Evolutionary conservation across 2,329 filamentous ascomycete genomes (phyloP).

Genomic region (Nakataea oryzae): DNA sequence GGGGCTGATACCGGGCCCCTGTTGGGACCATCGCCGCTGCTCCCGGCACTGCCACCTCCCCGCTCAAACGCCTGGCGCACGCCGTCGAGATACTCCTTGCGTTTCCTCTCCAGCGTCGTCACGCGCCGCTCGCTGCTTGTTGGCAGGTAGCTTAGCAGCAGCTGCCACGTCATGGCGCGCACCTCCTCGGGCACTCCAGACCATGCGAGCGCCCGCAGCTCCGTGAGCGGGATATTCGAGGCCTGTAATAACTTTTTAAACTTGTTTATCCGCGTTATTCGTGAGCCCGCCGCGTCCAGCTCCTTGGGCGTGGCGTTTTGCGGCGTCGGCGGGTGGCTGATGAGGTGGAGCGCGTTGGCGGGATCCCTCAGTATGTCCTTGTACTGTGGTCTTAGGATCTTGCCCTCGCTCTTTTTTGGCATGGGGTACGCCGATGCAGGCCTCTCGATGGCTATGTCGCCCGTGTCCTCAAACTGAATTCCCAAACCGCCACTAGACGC

Average conservation of each 20-base stretch:
- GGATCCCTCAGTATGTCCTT: slow-evolving; percentile 88
- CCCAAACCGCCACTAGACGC: slow-evolving; percentile 9
- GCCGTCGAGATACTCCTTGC: slow-evolving; percentile 92
- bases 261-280: slow-evolving; percentile 92
- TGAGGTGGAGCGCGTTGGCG: slow-evolving; percentile 88
- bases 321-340: slow-evolving; percentile 71
- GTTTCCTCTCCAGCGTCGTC: slow-evolving; percentile 81
- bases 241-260: slow-evolving; percentile 94
- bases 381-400: slow-evolving; percentile 93
- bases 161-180: slow-evolving; percentile 97
- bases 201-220: slow-evolving; percentile 82
- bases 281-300: slow-evolving; percentile 72
- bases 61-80: slow-evolving; percentile 65
- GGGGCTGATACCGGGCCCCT: neutral
- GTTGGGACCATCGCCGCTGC: slow-evolving; percentile 6
- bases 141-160: slow-evolving; percentile 87
- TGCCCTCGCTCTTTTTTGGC: slow-evolving; percentile 82
- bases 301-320: slow-evolving; percentile 71
- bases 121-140: slow-evolving; percentile 93
- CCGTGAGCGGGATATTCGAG: slow-evolving; percentile 75
- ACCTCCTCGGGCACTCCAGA: slow-evolving; percentile 91
- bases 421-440: slow-evolving; percentile 75
- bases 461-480: slow-evolving; percentile 55
- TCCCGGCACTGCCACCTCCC: slow-evolving; percentile 34
- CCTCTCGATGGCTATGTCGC: slow-evolving; percentile 87